A percentile compares a stretch with the other conserved stretches of the same genome.
Evolutionary conservation across 805 yeast genomes (phyloP).

Genomic region (Suhomyces vadensis): DNA sequence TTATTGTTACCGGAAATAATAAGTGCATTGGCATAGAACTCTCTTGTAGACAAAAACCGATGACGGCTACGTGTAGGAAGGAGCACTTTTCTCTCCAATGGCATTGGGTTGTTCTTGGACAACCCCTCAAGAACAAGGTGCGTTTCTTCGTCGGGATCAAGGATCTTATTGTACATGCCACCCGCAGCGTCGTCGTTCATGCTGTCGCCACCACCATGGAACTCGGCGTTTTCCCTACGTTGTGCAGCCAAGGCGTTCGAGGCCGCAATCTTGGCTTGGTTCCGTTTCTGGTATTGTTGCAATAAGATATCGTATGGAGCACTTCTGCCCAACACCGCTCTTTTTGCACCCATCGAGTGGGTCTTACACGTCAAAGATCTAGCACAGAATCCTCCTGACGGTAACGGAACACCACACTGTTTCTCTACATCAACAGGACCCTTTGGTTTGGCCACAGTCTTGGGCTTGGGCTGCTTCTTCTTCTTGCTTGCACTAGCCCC

Average conservation of each 20-base stretch:
- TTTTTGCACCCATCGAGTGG: constrained; percentile 97
- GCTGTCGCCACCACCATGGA: constrained; percentile 26
- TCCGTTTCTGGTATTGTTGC: constrained; percentile 87
- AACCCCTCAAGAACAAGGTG: constrained; percentile 90
- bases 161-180: constrained; percentile 44
- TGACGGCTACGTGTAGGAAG: constrained; percentile 72
- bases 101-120: constrained; percentile 74
- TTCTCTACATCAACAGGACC: constrained; percentile 89
- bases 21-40: constrained; percentile 87
- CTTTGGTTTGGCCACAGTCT: constrained; percentile 56
- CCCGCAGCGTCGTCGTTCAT: constrained; percentile 29
- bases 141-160: constrained; percentile 91
- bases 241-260: constrained; percentile 79
- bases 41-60: constrained; percentile 82
- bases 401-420: constrained; percentile 94
- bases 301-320: constrained; percentile 87
- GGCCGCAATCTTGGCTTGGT: constrained; percentile 87
- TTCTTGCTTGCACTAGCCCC: constrained; percentile 20
- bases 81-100: constrained; percentile 73
- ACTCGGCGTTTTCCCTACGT: constrained; percentile 63
- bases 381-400: constrained; percentile 95
- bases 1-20: constrained; percentile 60
- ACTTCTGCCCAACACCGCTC: constrained; percentile 91
- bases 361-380: constrained; percentile 95
- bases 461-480: constrained; percentile 37